A percentile compares a stretch with the other conserved stretches of the same genome.
Evolutionary conservation across 495 filamentous ascomycete genomes (phyloP).

Genomic region (Umbilicaria muhlenbergii): DNA sequence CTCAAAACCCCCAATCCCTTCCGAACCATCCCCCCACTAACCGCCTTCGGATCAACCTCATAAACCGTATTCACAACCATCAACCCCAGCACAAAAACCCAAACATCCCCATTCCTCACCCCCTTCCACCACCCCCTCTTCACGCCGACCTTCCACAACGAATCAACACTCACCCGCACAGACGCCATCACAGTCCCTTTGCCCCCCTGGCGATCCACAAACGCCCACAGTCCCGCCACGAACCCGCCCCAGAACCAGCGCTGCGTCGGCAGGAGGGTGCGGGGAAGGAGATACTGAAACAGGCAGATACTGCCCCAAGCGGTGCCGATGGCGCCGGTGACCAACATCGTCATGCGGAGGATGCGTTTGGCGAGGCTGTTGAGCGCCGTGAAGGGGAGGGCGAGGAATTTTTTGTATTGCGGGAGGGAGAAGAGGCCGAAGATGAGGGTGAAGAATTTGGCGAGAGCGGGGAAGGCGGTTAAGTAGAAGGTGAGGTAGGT

Average conservation of each 20-base stretch:
- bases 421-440: constrained; percentile 55
- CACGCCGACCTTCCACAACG: constrained; percentile 75
- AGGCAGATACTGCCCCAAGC: constrained; percentile 81
- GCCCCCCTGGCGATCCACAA: constrained; percentile 36
- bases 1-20: constrained; percentile 61
- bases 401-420: constrained; percentile 45
- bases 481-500: constrained; percentile 76
- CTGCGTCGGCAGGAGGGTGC: constrained; percentile 56
- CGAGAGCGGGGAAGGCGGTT: constrained; percentile 60
- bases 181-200: constrained; percentile 47
- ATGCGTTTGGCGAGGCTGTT: constrained; percentile 36
- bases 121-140: constrained; percentile 76
- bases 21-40: constrained; percentile 50
- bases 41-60: constrained; percentile 48
- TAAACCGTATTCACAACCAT: constrained; percentile 65
- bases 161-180: constrained; percentile 58
- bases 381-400: constrained; percentile 47
- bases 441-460: constrained; percentile 56
- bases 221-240: constrained; percentile 64
- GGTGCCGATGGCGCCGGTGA: constrained; percentile 64
- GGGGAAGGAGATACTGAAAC: constrained; percentile 63
- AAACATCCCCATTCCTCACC: constrained; percentile 65
- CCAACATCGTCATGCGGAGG: constrained; percentile 53
- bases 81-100: constrained; percentile 63
- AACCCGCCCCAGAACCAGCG: constrained; percentile 82